phyloP scores from a whole-genome alignment of 345 rosid species.

The Syzygium oleosum region DNA sequence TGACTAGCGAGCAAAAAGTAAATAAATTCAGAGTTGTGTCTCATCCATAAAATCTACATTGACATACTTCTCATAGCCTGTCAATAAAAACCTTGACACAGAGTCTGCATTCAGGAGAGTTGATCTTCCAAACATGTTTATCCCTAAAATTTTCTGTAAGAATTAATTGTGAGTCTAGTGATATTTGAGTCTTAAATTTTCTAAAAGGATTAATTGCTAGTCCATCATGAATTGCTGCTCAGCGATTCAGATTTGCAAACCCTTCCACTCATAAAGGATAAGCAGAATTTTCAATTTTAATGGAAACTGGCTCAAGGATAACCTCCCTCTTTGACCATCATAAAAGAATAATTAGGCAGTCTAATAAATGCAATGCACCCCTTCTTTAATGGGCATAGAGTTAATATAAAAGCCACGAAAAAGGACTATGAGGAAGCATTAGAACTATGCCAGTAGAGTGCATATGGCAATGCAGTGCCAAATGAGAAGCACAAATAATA shows the following conservation, averaged over 20 bases:
- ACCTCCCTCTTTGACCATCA: background rate
- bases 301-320: background rate
- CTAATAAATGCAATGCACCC: background rate
- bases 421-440: background rate
- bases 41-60: background rate
- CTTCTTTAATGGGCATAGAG: background rate
- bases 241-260: background rate
- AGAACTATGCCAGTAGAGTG: background rate
- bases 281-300: background rate
- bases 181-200: background rate
- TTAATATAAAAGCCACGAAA: background rate
- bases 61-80: background rate
- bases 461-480: background rate
- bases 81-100: background rate
- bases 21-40: background rate
- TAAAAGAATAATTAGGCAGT: background rate
- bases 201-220: background rate
- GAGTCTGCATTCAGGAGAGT: background rate
- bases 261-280: background rate
- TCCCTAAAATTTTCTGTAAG: background rate
- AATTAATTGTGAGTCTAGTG: background rate
- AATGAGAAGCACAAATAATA: background rate
- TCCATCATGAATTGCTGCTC: background rate
- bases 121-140: background rate
- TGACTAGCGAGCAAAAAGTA: background rate